Base-by-base conservation (phyloP, 2,329 filamentous ascomycete genomes). In the Rutstroemia sp. region DNA sequence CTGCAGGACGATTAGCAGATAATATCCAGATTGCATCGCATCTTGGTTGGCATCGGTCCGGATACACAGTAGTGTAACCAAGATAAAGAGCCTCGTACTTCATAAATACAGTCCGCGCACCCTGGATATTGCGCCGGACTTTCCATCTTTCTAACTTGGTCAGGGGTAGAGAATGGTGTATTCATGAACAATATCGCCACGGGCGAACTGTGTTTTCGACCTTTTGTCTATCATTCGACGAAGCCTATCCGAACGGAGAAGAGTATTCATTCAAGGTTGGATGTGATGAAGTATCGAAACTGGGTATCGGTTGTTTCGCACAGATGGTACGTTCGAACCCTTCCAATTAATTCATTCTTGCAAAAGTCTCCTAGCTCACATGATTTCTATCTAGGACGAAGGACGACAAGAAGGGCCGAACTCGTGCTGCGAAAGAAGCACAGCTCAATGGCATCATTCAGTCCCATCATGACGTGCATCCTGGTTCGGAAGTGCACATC, bases 271-370 rank as follows among this genome's bases (percentile, higher is more conserved):
- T 34, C 30, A 10, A 34, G 30, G 30, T 10, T 34, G 12, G 53
- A 17, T 39, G 37, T 41, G 10, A 55, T 55, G 53, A 51, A 50
- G 23, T 51, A 51, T 48, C 14, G 19, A 19, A 51, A 55, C 37
- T 50, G 53, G 53, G 17, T 50, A 17, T 44, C 47, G 9, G 9
- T 44, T 51, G 46, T 38, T 7, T 42, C 46, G 53, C 48, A 50
- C 25, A 41, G 37, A 34, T 42, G 30, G 53, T 55, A 55, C 9
- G 53, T 55, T 23, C 9, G 7, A 17, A 2, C 39, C 7, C 19
- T 42, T 42, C 12, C 16, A n/a, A 19, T 42, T n/a, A 6, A 42
- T 42, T 8, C n/a, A 42, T n/a, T 19, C 14, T 17, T 8, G 39
- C 8, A 42, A 17, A 42, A 17, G 3, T 17, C 19, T 8, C 14